Base-by-base conservation (phyloP, 805 yeast species). In the Starmerella kuoi region DNA sequence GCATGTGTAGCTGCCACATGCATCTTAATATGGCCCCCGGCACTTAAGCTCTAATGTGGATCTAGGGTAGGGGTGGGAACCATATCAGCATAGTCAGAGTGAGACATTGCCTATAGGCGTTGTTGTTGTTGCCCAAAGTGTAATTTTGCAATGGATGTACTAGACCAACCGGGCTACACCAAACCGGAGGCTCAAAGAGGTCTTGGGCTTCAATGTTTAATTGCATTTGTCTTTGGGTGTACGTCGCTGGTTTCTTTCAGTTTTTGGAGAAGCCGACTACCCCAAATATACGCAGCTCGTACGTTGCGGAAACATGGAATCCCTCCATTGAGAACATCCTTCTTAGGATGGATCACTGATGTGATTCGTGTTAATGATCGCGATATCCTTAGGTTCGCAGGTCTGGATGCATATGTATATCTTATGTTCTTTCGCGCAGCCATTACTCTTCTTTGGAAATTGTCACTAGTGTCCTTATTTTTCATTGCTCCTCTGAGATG, bases 371-470 rank as follows among this genome's bases (percentile, higher is more conserved):
- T 87, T 17, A 66, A 70, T 21, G 97, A 88, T 52, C 68, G 72
- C 14, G 86, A 85, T 44, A 72, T 91, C 2, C 67, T 88, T 38
- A 88, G 85, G 47, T 79, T 78, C 55, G 95, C 96, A 2, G 98
- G 98, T 0, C 62, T 88, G 34, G 98, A 88, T 63, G 96, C 96
- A 0, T 86, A 73, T 62, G 97, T 91, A 37, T 88, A 83, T 55
- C 62, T 88, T 25, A 86, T 86, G 3, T 87, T 88, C 58, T 91
- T 91, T 70, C 79, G 82, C 47, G 83, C 86, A 82, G 73, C 91
- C 47, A 82, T 87, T 37, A 74, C 75, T 57, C 64, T 83, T 7
- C 61, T 88, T 20, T 61, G 73, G 2, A 62, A 73, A 1, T 78
- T 86, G 55, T 70, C 83, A 36, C 44, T 82, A 2, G 74, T 83